A percentile compares a stretch with the other conserved stretches of the same genome.
Conservation (phyloP, 2,329 filamentous ascomycete genomes). For the Aspergillus amoenus region DNA sequence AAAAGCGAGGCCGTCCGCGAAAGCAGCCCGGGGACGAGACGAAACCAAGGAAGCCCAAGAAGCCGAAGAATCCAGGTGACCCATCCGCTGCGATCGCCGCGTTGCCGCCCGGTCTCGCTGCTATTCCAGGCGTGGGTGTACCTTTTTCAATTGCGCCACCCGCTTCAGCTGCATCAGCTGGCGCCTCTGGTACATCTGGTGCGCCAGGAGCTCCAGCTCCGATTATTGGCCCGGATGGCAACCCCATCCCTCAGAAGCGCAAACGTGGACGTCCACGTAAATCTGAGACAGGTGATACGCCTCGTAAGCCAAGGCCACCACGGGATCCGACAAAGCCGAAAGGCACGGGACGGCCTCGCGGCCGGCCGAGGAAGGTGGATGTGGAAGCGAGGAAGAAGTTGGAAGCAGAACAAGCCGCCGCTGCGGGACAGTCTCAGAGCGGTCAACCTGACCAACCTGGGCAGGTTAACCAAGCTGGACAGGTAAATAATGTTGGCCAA, state of each 20-base stretch:
- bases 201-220: neutral
- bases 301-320: slow-evolving; percentile 23
- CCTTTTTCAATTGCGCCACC: neutral
- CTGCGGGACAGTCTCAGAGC: slow-evolving; percentile 8
- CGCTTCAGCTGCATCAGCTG: neutral
- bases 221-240: slow-evolving; percentile 18
- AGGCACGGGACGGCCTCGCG: slow-evolving; percentile 33
- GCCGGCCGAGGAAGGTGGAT: slow-evolving; percentile 35
- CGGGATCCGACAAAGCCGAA: slow-evolving; percentile 21
- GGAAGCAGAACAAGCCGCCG: slow-evolving; percentile 20
- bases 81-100: neutral
- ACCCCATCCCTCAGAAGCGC: slow-evolving; percentile 21
- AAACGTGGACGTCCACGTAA: slow-evolving; percentile 27
- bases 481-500: neutral
- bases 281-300: slow-evolving; percentile 20
- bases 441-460: neutral
- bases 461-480: neutral
- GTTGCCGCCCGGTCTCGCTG: neutral
- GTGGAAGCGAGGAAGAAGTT: slow-evolving; percentile 23
- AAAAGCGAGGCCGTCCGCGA: slow-evolving; percentile 33
- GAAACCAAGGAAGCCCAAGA: slow-evolving; percentile 17
- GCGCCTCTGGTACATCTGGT: slow-evolving; percentile 2
- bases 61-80: slow-evolving; percentile 15
- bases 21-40: slow-evolving; percentile 24
- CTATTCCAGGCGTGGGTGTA: slow-evolving; percentile 1